These are phyloP conservation scores for Russula emetica DNA, from an alignment of 768 basidiomycete species.

Conservation along the genomic window DNA sequence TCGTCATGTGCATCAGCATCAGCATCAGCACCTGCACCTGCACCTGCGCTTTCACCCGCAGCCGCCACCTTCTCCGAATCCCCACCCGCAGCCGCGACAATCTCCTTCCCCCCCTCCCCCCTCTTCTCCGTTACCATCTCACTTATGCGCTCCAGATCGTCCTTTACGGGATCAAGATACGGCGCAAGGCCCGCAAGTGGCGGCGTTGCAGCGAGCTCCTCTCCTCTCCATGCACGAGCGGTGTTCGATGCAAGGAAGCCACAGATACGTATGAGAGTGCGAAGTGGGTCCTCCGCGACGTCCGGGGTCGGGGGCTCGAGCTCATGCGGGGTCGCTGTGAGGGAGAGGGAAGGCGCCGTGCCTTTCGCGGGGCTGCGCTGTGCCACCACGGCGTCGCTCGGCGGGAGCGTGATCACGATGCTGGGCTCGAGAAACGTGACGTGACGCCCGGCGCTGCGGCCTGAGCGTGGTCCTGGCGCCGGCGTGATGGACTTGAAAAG, in stretches of 20 bases:
- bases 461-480: background rate
- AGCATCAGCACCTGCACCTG: background rate
- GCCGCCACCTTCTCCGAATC: background rate
- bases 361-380: background rate
- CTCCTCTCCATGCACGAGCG: slow-evolving; percentile 8
- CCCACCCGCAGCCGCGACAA: background rate
- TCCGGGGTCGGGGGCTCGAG: slow-evolving; percentile 21
- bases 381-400: background rate
- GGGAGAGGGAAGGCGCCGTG: slow-evolving; percentile 6
- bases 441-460: background rate
- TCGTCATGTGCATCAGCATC: slow-evolving; percentile 11
- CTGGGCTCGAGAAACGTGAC: slow-evolving; percentile 16
- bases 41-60: background rate
- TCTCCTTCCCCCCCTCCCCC: background rate
- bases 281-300: slow-evolving; percentile 19
- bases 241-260: slow-evolving; percentile 9
- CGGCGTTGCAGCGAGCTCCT: slow-evolving; percentile 10
- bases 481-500: background rate
- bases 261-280: slow-evolving; percentile 12
- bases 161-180: slow-evolving; percentile 7
- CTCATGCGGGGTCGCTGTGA: slow-evolving; percentile 16
- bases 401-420: background rate
- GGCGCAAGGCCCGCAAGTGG: slow-evolving; percentile 16
- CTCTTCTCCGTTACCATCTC: background rate
- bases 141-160: slow-evolving; percentile 12